Evolutionary conservation across 148 eudicot genomes (phyloP).

Genomic region (Suaeda aralocaspica): DNA sequence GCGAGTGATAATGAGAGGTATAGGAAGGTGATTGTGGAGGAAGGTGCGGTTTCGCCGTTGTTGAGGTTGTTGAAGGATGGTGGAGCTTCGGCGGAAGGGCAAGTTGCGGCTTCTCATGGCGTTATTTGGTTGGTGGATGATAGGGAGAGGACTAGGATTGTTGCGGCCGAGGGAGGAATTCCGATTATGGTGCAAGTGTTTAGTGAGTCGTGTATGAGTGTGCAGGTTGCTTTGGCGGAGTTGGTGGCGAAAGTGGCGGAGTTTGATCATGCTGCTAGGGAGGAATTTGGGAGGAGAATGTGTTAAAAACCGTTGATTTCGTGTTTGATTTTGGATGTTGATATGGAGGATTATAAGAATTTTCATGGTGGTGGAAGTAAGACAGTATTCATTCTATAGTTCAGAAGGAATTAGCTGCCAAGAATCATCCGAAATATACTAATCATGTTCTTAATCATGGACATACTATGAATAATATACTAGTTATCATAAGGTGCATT

Average conservation of each 20-base stretch:
- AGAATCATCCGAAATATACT: slow-evolving; percentile 20
- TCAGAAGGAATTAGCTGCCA: slow-evolving; percentile 45
- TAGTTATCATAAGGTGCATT: slow-evolving; percentile 24
- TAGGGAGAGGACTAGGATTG: slow-evolving; percentile 30
- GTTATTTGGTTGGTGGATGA: slow-evolving; percentile 47
- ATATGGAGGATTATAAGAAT: slow-evolving; percentile 42
- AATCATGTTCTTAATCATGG: slow-evolving; percentile 6
- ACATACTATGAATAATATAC: slow-evolving; percentile 1
- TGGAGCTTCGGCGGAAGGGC: slow-evolving; percentile 51
- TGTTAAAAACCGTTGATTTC: slow-evolving; percentile 53
- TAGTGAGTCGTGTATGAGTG: slow-evolving; percentile 47
- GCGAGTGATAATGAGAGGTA: slow-evolving; percentile 48
- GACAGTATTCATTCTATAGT: slow-evolving; percentile 56
- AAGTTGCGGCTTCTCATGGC: slow-evolving; percentile 61
- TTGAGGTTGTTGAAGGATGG: slow-evolving; percentile 60
- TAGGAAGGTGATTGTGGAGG: slow-evolving; percentile 63
- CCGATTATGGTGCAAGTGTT: slow-evolving; percentile 49
- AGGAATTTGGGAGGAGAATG: slow-evolving; percentile 74
- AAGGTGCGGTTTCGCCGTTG: slow-evolving; percentile 59
- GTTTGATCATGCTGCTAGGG: slow-evolving; percentile 50
- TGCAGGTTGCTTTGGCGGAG: slow-evolving; percentile 51
- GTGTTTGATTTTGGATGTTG: slow-evolving; percentile 50
- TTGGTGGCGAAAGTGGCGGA: slow-evolving; percentile 63
- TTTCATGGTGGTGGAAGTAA: slow-evolving; percentile 28
- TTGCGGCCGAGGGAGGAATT: slow-evolving; percentile 41